Evolutionary conservation across 1,284 basidiomycete genomes (phyloP).

Genomic region (Lentinula novae-zelandiae): DNA sequence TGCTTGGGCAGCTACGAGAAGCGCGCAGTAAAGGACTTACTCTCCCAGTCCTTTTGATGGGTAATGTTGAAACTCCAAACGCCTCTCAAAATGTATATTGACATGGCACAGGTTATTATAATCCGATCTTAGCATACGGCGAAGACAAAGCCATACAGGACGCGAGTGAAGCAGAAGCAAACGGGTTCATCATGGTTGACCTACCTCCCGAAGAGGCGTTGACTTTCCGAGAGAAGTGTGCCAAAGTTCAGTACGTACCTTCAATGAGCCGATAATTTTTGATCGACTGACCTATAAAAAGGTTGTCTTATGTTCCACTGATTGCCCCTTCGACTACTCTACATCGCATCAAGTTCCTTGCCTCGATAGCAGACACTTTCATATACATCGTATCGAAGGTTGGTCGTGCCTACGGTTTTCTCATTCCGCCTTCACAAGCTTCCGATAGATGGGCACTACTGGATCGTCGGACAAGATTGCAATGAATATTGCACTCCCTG

Average conservation of each 20-base stretch:
- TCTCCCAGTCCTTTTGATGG: constrained; percentile 91
- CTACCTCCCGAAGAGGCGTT: constrained; percentile 96
- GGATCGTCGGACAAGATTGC: constrained; percentile 79
- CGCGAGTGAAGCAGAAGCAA: constrained; percentile 86
- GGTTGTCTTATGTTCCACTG: constrained; percentile 94
- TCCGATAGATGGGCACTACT: constrained; percentile 89
- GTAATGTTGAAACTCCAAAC: constrained; percentile 37
- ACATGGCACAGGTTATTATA: constrained; percentile 81
- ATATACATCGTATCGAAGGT: constrained; percentile 96
- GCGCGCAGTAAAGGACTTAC: constrained; percentile 82
- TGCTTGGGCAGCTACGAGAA: constrained; percentile 75
- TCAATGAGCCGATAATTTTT: constrained; percentile 1
- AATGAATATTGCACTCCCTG: constrained; percentile 76
- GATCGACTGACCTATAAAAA: constrained; percentile 26
- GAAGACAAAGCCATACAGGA: constrained; percentile 92
- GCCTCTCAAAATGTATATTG: constrained; percentile 3
- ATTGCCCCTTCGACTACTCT: constrained; percentile 93
- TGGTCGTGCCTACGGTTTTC: constrained; percentile 16
- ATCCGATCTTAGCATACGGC: constrained; percentile 92
- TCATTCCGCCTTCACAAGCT: constrained; percentile 1
- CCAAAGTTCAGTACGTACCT: constrained; percentile 64
- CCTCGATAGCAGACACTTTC: constrained; percentile 93
- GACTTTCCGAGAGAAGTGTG: constrained; percentile 86
- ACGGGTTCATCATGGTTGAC: constrained; percentile 98
- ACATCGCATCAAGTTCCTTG: constrained; percentile 85